Conservation (phyloP, 345 rosid species). For the Carallia brachiata region DNA sequence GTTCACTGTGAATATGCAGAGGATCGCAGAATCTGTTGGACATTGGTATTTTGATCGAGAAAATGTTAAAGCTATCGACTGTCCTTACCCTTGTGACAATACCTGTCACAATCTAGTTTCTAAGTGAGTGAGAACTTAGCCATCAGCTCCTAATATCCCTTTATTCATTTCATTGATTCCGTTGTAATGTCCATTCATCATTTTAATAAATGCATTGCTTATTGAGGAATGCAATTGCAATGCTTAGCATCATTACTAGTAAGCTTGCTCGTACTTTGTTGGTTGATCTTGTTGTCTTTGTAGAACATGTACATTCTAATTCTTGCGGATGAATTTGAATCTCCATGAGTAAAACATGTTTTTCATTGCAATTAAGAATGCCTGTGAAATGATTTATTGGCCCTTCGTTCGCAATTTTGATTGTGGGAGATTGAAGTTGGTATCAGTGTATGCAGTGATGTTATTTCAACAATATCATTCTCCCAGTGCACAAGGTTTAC, state of each 20-base stretch:
- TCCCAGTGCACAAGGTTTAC: slow-evolving; percentile 35
- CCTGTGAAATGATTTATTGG: too few species aligned
- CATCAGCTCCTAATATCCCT: slow-evolving; percentile 9
- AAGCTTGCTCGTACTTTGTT: slow-evolving; percentile 1
- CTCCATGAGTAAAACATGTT: neutral
- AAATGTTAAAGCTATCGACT: slow-evolving; percentile 26
- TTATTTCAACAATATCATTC: slow-evolving; percentile 28
- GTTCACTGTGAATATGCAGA: slow-evolving; percentile 14
- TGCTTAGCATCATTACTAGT: slow-evolving; percentile 3
- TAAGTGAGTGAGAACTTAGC: slow-evolving; percentile 41
- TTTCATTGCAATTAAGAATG: too few species aligned
- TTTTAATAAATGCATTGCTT: slow-evolving; percentile 2
- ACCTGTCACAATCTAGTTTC: slow-evolving; percentile 19
- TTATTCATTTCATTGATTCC: slow-evolving; percentile 11
- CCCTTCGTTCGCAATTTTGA: neutral
- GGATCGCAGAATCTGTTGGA: slow-evolving; percentile 28
- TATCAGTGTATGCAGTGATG: slow-evolving; percentile 37
- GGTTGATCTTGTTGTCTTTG: neutral
- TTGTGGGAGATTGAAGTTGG: slow-evolving; percentile 23
- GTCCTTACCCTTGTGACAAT: slow-evolving; percentile 30
- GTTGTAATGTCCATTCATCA: slow-evolving; percentile 15
- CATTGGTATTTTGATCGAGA: slow-evolving; percentile 31
- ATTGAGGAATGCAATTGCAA: slow-evolving; percentile 14
- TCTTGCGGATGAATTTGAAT: neutral
- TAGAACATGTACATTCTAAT: slow-evolving; percentile 2